Evolutionary conservation across 2,329 filamentous ascomycete genomes (phyloP), one percentile per base, ranked within the genome.

Genomic region (Exserohilum turcica): DNA sequence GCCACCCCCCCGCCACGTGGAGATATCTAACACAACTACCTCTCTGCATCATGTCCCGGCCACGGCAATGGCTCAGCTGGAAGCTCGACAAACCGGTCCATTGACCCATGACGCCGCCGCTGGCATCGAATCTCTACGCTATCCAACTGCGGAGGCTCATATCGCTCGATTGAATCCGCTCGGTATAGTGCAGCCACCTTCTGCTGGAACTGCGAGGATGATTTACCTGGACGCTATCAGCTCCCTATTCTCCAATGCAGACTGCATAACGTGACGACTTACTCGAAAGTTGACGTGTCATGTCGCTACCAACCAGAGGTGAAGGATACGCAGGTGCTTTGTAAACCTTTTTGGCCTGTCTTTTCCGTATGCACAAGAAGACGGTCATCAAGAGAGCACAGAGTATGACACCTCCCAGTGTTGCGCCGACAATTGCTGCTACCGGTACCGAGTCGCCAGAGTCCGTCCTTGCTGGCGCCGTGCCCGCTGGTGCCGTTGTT

Each of bases 311-410:
- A 16, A 59, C 49, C 12, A 63, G 58, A 10, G 62, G 60, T 1
- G 68, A 67, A 6, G 64, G 64, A 40, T 67, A 65, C 10, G 54
- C 54, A 32, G 66, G 61, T 33, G 59, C 56, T 46, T 57, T 60
- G 44, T 63, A 63, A 12, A 65, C 52, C 8, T 65, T 70, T 12
- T 40, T 55, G 2, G 45, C 47, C 32, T 39, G 60, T 39, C 48
- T 56, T 13, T 59, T 54, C 9, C 54, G 54, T 3, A 64, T 12
- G 15, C 53, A 56, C 12, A 63, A 45, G 3, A 63, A 35, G 1
- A 67, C 8, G 13, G 58, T 44, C 2, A 62, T 0, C 6, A 48
- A 13, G 1, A 59, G 24, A 6, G 37, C 43, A 4, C 68, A 9
- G 1, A 67, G 13, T 2, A 60, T 49, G 2, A 65, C 28, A 3